phyloP scores from a whole-genome alignment of 129 eudicot species.

The Sambucus nigra region DNA sequence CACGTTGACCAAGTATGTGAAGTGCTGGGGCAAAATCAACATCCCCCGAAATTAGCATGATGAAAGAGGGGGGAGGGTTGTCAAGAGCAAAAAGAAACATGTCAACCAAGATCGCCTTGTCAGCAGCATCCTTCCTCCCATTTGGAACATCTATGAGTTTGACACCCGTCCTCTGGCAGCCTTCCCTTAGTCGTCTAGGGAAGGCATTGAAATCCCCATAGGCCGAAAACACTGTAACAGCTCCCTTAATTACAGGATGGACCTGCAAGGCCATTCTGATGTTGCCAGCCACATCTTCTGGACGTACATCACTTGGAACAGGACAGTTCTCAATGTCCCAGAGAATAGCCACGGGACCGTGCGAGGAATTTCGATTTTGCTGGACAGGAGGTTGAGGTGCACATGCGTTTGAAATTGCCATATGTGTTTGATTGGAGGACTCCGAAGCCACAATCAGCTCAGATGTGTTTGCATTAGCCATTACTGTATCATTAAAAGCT shows the following conservation, averaged over 20 bases:
- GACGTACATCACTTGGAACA: constrained; percentile 76
- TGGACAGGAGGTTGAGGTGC: constrained; percentile 20
- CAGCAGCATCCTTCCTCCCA: constrained; percentile 98
- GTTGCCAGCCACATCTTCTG: constrained; percentile 89
- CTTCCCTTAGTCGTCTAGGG: constrained; percentile 83
- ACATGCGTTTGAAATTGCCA: constrained; percentile 28
- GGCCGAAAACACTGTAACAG: constrained; percentile 78
- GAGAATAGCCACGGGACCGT: constrained; percentile 77
- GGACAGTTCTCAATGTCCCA: constrained; percentile 99
- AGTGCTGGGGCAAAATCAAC: constrained; percentile 94
- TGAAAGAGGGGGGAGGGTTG: constrained; percentile 82
- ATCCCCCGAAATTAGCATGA: constrained; percentile 91
- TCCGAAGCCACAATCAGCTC: constrained; percentile 37
- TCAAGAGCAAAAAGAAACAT: constrained; percentile 98
- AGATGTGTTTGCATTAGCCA: constrained; percentile 45
- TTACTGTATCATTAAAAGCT: constrained; percentile 16
- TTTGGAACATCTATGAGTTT: constrained; percentile 88
- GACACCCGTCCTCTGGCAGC: constrained; percentile 97
- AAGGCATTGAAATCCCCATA: constrained; percentile 91
- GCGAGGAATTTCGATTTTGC: constrained; percentile 25
- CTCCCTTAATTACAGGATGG: constrained; percentile 77
- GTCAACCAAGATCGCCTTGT: constrained; percentile 92
- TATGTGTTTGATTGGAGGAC: constrained; percentile 30
- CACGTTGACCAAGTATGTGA: constrained; percentile 94
- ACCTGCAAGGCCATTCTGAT: constrained; percentile 81